phyloP scores from a whole-genome alignment of 345 rosid species.

The Citrus cavaleriei region DNA sequence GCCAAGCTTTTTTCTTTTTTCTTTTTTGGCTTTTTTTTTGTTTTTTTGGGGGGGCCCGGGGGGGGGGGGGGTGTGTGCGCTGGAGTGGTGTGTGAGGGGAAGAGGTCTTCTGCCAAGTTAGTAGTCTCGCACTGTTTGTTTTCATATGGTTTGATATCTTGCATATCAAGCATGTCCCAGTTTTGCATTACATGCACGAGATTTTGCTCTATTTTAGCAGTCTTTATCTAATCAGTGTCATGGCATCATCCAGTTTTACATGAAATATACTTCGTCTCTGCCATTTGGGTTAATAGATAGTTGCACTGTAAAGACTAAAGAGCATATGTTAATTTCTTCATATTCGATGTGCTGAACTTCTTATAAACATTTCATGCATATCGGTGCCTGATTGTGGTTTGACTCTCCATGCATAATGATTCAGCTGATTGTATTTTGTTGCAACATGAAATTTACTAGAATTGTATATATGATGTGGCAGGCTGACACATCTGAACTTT shows the following conservation, averaged over 20 bases:
- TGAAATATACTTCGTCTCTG: not conserved
- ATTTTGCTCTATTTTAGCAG: not conserved
- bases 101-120: not conserved
- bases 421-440: not conserved
- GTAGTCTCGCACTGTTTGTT: not conserved
- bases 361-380: not conserved
- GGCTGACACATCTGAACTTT: conserved; percentile 90
- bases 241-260: not conserved
- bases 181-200: not conserved
- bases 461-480: conserved; percentile 21
- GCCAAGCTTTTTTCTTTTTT: too few relatives aligned
- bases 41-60: too few relatives aligned
- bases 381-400: not conserved
- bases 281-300: not conserved
- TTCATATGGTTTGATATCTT: not conserved
- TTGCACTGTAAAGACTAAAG: not conserved
- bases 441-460: not conserved
- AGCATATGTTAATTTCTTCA: not conserved
- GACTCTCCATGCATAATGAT: not conserved
- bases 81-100: too few relatives aligned
- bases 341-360: not conserved
- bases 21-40: too few relatives aligned
- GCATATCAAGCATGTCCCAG: not conserved
- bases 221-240: not conserved
- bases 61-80: too few relatives aligned